Conservation (phyloP, 805 yeast genomes). For the Candida piceae region DNA sequence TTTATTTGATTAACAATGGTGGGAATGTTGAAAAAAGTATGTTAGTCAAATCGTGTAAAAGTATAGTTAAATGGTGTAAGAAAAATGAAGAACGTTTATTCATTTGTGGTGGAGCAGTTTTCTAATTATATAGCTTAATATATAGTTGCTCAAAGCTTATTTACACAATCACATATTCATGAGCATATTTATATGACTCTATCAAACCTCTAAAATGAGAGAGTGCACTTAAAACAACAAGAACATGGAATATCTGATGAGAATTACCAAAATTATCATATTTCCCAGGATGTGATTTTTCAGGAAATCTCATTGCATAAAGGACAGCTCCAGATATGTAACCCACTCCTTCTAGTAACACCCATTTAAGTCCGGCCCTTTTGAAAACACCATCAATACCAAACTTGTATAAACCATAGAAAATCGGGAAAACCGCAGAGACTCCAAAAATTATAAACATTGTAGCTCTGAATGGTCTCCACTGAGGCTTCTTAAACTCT, state of each 20-base stretch:
- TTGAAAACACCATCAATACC: conserved; percentile 45
- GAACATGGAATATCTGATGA: conserved; percentile 77
- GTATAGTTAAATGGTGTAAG: conserved; percentile 71
- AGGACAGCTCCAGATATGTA: conserved; percentile 77
- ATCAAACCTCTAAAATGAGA: conserved; percentile 67
- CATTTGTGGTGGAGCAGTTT: conserved; percentile 68
- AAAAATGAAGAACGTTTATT: conserved; percentile 66
- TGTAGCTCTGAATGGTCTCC: conserved; percentile 71
- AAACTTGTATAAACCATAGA: conserved; percentile 42
- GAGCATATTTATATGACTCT: conserved; percentile 49
- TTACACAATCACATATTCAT: conserved; percentile 19
- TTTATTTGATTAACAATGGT: conserved; percentile 55
- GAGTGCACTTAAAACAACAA: conserved; percentile 72
- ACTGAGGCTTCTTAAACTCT: conserved; percentile 60
- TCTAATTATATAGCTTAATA: conserved; percentile 25
- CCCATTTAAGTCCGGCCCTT: conserved; percentile 56
- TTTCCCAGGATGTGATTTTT: conserved; percentile 54
- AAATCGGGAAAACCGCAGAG: conserved; percentile 67
- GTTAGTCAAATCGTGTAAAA: conserved; percentile 56
- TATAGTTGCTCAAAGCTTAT: not conserved
- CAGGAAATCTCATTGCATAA: conserved; percentile 79
- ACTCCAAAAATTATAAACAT: conserved; percentile 81
- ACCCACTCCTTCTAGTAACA: conserved; percentile 63
- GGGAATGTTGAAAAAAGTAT: conserved; percentile 49
- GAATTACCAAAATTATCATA: conserved; percentile 75